Evolutionary conservation across 768 basidiomycete species (phyloP).

Genomic region (Solioccasus polychromus): DNA sequence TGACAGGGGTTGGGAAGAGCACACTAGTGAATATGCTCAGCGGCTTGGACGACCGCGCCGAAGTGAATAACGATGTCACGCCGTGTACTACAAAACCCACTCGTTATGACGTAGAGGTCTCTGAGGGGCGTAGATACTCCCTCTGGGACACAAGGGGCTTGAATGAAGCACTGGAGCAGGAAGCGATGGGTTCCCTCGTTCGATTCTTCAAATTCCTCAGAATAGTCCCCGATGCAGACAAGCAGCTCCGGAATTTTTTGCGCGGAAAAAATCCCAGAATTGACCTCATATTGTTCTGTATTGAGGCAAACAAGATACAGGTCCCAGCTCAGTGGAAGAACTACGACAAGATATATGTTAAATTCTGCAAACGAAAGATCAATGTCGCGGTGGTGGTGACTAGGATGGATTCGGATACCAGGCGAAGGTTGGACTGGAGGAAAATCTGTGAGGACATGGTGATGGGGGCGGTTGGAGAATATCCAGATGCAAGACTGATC

Average conservation of each 20-base stretch:
- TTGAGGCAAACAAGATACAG: slow-evolving; percentile 7
- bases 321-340: slow-evolving; percentile 9
- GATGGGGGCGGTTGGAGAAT: neutral
- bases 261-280: slow-evolving; percentile 8
- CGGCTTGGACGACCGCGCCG: neutral
- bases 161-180: slow-evolving; percentile 6
- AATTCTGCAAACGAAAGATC: slow-evolving; percentile 10
- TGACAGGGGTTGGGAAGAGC: neutral
- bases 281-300: slow-evolving; percentile 11
- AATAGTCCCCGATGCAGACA: slow-evolving; percentile 7
- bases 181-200: neutral
- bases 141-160: slow-evolving; percentile 16
- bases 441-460: neutral
- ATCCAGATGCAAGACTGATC: slow-evolving; percentile 2
- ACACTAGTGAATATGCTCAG: neutral
- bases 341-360: slow-evolving; percentile 10
- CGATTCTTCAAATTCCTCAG: slow-evolving; percentile 8
- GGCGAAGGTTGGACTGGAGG: slow-evolving; percentile 1
- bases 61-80: neutral
- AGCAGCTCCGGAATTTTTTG: slow-evolving; percentile 9
- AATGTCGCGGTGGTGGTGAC: slow-evolving; percentile 17
- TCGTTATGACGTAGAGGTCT: neutral
- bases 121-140: neutral
- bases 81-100: neutral
- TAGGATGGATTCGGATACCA: slow-evolving; percentile 1